phyloP scores from a whole-genome alignment of 805 yeast species.

The Hanseniaspora mollemarum region DNA sequence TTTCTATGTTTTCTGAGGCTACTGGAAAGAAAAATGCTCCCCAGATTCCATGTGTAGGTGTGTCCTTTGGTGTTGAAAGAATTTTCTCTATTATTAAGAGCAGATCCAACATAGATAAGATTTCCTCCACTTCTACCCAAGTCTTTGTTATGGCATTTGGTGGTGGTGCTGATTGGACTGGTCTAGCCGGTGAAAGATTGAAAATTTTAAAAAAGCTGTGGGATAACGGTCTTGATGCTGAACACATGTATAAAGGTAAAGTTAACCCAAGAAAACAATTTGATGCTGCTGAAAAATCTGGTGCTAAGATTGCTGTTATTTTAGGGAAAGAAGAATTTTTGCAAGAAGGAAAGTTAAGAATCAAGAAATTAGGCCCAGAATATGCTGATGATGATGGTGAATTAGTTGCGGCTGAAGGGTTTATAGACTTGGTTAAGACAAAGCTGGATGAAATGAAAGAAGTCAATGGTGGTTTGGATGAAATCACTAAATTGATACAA shows the following conservation, averaged over 20 bases:
- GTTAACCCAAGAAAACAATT: constrained; percentile 93
- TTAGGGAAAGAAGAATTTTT: constrained; percentile 85
- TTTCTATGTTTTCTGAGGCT: constrained; percentile 85
- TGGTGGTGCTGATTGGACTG: constrained; percentile 94
- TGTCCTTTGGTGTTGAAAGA: constrained; percentile 95
- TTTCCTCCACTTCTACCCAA: constrained; percentile 80
- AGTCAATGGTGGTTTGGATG: constrained; percentile 43
- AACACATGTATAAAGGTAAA: constrained; percentile 82
- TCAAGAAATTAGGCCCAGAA: constrained; percentile 82
- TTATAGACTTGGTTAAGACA: constrained; percentile 43
- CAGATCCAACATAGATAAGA: constrained; percentile 50
- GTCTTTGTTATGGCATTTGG: constrained; percentile 97
- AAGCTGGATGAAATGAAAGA: constrained; percentile 40
- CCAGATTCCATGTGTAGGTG: constrained; percentile 92
- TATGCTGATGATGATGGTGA: constrained; percentile 81
- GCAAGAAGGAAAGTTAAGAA: constrained; percentile 60
- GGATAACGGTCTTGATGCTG: constrained; percentile 81
- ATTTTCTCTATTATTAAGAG: constrained; percentile 79
- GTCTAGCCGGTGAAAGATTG: constrained; percentile 89
- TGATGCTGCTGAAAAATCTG: constrained; percentile 92
- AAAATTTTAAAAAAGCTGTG: constrained; percentile 67
- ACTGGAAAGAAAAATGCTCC: constrained; percentile 57
- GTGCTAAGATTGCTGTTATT: constrained; percentile 82
- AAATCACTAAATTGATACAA: constrained; percentile 50
- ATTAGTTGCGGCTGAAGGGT: constrained; percentile 49